Base-by-base conservation (phyloP, 164 flowering plant genomes). In the Pachysandra terminalis region DNA sequence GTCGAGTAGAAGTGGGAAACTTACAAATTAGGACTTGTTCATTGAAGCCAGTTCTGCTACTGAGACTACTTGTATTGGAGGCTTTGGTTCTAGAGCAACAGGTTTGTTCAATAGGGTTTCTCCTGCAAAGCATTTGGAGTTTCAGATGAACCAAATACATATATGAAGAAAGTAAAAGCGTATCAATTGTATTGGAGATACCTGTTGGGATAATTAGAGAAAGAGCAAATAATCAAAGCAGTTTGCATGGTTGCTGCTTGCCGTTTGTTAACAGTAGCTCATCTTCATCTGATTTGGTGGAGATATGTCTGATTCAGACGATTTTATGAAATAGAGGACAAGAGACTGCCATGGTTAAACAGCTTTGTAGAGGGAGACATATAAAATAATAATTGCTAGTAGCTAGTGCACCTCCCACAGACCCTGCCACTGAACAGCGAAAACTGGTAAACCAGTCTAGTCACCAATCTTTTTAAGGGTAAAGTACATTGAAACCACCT, bases 181-280 rank as follows among this genome's bases (percentile, higher is more conserved):
- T 9, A 19, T n/a, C n/a, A n/a, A n/a, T n/a, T n/a, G n/a, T n/a
- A n/a, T n/a, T n/a, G 64, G 56, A 74, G 59, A 69, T 26, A 80
- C 86, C 86, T 78, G 72, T 53, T 19, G 17, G 70, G 62, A 64
- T 57, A 62, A 65, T 48, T 58, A 54, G 64, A 66, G 16, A 59
- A 37, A 23, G 80, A 63, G 61, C 59, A 75, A 65, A 74, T 51
- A 48, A 66, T 68, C 23, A 67, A 71, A 68, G 75, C 72, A 41
- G 81, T 45, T 51, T 74, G 76, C 86, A 83, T 83, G 59, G 45
- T 55, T 61, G 25, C 16, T 83, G 59, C 28, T 55, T 61, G 37
- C 16, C 23, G 24, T 27, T 61, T 51, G 32, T 71, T 58, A 71
- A 27, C 59, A 51, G 24, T 49, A 9, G 19, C 40, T 53, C 59